A percentile compares a stretch with the other conserved stretches of the same genome.
Evolutionary conservation across 139 green algal genomes (phyloP).

Genomic region (Chlorella sp.): DNA sequence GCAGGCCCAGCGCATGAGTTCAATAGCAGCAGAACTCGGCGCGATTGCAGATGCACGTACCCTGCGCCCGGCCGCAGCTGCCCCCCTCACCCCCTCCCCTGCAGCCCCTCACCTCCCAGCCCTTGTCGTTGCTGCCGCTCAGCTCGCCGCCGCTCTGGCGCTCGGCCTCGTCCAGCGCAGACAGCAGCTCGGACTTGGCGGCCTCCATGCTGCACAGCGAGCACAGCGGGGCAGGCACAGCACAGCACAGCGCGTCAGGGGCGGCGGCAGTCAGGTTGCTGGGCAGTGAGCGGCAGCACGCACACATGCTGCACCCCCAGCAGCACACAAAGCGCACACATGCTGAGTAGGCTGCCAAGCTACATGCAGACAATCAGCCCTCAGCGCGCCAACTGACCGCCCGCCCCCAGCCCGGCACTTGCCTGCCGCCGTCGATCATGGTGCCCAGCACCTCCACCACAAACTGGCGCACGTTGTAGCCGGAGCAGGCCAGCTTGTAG

Average conservation of each 20-base stretch:
- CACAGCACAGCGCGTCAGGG: too few relatives aligned
- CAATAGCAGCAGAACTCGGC: neutral
- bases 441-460: slow-evolving; percentile 29
- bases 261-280: too few relatives aligned
- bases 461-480: slow-evolving; percentile 51
- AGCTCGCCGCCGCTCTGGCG: slow-evolving; percentile 44
- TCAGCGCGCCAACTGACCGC: too few relatives aligned
- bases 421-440: neutral
- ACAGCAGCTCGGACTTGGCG: slow-evolving; percentile 37
- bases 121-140: slow-evolving; percentile 51
- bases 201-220: slow-evolving; percentile 20
- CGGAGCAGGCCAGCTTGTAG: slow-evolving; percentile 40
- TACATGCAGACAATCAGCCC: too few relatives aligned
- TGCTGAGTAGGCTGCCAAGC: too few relatives aligned
- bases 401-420: too few relatives aligned
- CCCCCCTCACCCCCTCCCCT: neutral
- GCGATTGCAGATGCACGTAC: too few relatives aligned
- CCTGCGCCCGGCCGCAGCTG: neutral
- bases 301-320: too few relatives aligned
- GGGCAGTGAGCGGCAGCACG: too few relatives aligned
- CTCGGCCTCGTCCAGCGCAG: slow-evolving; percentile 60
- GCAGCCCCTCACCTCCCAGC: slow-evolving; percentile 30
- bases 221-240: neutral
- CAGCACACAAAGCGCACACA: too few relatives aligned
- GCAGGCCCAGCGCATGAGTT: too few relatives aligned